A percentile compares a stretch with the other conserved stretches of the same genome.
Conservation (phyloP, 768 basidiomycete species). For the Lentinula edodes region DNA sequence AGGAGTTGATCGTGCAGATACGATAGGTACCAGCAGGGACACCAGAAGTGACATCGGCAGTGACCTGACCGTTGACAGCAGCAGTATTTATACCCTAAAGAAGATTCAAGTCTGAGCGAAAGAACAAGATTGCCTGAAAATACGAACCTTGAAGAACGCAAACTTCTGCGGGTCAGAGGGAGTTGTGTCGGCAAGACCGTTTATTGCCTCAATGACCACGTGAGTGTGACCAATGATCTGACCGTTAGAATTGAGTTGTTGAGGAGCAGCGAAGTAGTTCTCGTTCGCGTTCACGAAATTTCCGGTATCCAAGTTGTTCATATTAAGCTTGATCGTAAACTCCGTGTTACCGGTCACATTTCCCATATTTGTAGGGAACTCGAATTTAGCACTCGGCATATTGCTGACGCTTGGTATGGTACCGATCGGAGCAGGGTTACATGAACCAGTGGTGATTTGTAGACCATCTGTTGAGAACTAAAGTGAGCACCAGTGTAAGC, state of each 20-base stretch:
- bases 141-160: slow-evolving; percentile 44
- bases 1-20: slow-evolving; percentile 3
- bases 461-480: slow-evolving; percentile 23
- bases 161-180: slow-evolving; percentile 49
- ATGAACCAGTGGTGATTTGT: slow-evolving; percentile 35
- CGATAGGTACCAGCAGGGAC: slow-evolving; percentile 39
- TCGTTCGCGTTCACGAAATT: slow-evolving; percentile 40
- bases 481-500: not conserved
- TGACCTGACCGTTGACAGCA: slow-evolving; percentile 39
- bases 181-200: slow-evolving; percentile 40
- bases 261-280: slow-evolving; percentile 50
- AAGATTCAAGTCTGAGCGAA: too few relatives aligned
- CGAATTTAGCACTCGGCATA: slow-evolving; percentile 53
- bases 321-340: slow-evolving; percentile 48
- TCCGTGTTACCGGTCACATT: slow-evolving; percentile 37
- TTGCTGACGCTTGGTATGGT: slow-evolving; percentile 44
- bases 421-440: slow-evolving; percentile 58
- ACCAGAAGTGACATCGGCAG: slow-evolving; percentile 45
- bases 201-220: slow-evolving; percentile 51
- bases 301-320: slow-evolving; percentile 43
- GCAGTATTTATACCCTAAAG: slow-evolving; percentile 36
- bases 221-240: slow-evolving; percentile 58
- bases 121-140: not conserved
- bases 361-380: slow-evolving; percentile 36
- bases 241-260: slow-evolving; percentile 44